A percentile compares a stretch with the other conserved stretches of the same genome.
Evolutionary conservation across 169 alveolate species (phyloP).

Genomic region (Cryptosporidium baileyi): DNA sequence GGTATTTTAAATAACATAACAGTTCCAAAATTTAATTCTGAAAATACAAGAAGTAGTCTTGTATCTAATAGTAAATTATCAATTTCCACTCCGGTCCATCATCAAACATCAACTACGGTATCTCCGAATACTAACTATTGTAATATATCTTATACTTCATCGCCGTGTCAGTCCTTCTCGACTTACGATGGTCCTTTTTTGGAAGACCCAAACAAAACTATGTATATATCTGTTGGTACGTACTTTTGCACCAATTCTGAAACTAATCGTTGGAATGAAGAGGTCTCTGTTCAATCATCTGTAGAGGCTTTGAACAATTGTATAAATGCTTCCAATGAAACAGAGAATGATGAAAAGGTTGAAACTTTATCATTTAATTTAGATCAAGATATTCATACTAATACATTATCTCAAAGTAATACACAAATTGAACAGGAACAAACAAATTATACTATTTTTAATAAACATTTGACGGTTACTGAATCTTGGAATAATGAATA

Average conservation of each 20-base stretch:
- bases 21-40: constrained; percentile 1
- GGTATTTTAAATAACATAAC: neutral
- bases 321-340: neutral
- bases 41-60: neutral
- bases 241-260: constrained; percentile 32
- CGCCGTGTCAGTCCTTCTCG: constrained; percentile 64
- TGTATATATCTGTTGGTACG: constrained; percentile 12
- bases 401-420: constrained; percentile 28
- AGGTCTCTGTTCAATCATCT: constrained; percentile 5
- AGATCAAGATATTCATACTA: constrained; percentile 1
- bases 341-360: constrained; percentile 11
- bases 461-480: neutral
- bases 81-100: constrained; percentile 61
- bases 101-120: constrained; percentile 60
- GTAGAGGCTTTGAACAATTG: neutral
- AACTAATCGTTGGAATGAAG: constrained; percentile 48
- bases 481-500: constrained; percentile 56
- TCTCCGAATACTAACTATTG: constrained; percentile 68
- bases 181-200: constrained; percentile 62
- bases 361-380: constrained; percentile 8
- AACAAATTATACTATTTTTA: neutral
- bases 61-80: constrained; percentile 6
- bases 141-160: constrained; percentile 55
- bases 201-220: constrained; percentile 66
- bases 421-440: constrained; percentile 34